Evolutionary conservation across 495 filamentous ascomycete species (phyloP).

Genomic region (Penicillium atrosanguineum): DNA sequence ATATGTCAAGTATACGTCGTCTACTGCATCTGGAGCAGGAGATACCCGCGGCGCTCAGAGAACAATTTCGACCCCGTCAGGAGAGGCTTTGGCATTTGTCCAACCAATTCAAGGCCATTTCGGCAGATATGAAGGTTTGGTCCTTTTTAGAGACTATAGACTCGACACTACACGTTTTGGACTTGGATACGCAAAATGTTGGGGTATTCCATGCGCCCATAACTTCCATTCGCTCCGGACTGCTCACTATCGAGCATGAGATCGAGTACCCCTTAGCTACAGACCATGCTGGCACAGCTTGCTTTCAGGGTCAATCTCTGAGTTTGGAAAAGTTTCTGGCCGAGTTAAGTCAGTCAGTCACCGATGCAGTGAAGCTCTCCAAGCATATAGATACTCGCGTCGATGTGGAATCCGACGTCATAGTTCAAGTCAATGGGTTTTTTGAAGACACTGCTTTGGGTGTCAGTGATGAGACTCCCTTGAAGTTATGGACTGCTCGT

Average conservation of each 20-base stretch:
- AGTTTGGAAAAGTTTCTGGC: constrained; percentile 49
- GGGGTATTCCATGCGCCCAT: constrained; percentile 53
- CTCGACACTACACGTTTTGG: constrained; percentile 50
- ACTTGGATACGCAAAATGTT: constrained; percentile 27
- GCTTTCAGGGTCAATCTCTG: constrained; percentile 53
- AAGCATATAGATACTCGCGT: constrained; percentile 40
- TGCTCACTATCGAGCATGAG: constrained; percentile 55
- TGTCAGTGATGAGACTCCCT: constrained; percentile 38
- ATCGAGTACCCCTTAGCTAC: constrained; percentile 55
- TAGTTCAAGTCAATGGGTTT: constrained; percentile 60
- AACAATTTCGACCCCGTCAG: constrained; percentile 51
- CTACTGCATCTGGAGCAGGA: constrained; percentile 54
- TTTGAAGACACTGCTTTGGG: constrained; percentile 52
- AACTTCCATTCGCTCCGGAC: constrained; percentile 59
- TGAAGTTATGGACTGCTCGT: constrained; percentile 55
- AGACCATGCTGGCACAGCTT: constrained; percentile 56
- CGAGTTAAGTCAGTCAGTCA: constrained; percentile 45
- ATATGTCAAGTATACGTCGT: constrained; percentile 52
- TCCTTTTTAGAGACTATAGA: constrained; percentile 65
- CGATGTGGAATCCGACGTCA: constrained; percentile 49
- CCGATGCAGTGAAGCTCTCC: constrained; percentile 40
- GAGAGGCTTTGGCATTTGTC: constrained; percentile 47
- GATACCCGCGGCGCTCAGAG: constrained; percentile 47
- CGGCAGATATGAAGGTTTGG: constrained; percentile 64
- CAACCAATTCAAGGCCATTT: constrained; percentile 56